Evolutionary conservation across 257 asterid species (phyloP).

Genomic region (Solanum sitiens): DNA sequence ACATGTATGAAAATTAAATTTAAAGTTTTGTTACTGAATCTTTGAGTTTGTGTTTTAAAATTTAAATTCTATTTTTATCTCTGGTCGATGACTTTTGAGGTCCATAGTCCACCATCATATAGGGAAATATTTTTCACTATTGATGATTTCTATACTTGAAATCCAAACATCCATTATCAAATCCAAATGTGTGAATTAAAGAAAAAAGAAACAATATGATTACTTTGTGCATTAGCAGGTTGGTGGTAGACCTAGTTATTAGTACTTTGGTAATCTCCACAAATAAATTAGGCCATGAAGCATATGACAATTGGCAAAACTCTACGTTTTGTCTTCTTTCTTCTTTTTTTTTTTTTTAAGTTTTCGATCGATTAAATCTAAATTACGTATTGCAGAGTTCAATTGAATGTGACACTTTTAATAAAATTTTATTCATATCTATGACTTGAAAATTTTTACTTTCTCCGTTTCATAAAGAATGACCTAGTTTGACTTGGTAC

Average conservation of each 20-base stretch:
- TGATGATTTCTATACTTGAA: neutral
- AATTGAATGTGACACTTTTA: fast-evolving
- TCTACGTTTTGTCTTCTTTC: neutral
- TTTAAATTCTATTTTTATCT: neutral
- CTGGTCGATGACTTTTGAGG: no score
- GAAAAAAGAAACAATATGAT: neutral
- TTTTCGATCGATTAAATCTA: no score
- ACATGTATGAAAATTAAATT: neutral
- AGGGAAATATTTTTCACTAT: neutral
- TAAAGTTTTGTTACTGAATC: no score
- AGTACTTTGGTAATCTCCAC: neutral
- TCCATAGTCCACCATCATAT: neutral
- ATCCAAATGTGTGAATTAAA: neutral
- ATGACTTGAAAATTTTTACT: fast-evolving
- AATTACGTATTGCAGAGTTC: fast-evolving
- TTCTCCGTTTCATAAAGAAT: no score
- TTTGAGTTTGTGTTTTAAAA: neutral
- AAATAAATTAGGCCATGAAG: neutral
- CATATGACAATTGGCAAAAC: neutral
- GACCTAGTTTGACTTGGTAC: no score
- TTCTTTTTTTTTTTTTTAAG: no score
- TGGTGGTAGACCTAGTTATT: neutral
- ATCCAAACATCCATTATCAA: neutral
- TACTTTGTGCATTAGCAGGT: neutral
- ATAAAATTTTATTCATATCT: no score